A percentile compares a stretch with the other conserved stretches of the same genome.
Evolutionary conservation across 2,329 filamentous ascomycete genomes (phyloP).

Genomic region (Xylariaceae sp.): DNA sequence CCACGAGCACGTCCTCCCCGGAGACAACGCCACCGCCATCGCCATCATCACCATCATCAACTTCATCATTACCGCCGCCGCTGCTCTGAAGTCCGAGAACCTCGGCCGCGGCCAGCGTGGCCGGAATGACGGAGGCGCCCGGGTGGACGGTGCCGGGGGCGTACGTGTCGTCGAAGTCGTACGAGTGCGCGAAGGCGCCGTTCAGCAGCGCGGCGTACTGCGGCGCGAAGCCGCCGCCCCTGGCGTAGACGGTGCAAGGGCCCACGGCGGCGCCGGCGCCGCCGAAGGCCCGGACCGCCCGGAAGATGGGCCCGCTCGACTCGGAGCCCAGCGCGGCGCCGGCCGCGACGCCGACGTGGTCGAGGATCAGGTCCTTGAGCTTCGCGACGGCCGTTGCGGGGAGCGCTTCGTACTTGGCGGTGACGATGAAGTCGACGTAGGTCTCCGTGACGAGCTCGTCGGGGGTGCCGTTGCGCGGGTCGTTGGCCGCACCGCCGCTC

Average conservation of each 20-base stretch:
- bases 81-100: too few species aligned
- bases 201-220: slow-evolving; percentile 34
- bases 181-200: slow-evolving; percentile 32
- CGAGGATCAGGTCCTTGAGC: slow-evolving; percentile 17
- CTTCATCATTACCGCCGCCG: too few species aligned
- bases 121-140: slow-evolving; percentile 31
- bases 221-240: slow-evolving; percentile 24
- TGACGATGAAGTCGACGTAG: slow-evolving; percentile 10
- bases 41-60: too few species aligned
- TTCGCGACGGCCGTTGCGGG: slow-evolving; percentile 8
- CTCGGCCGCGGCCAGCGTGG: slow-evolving; percentile 23
- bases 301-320: slow-evolving; percentile 20
- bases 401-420: slow-evolving; percentile 11
- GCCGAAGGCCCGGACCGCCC: slow-evolving; percentile 26
- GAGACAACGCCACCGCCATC: slow-evolving; percentile 20
- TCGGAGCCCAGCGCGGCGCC: slow-evolving; percentile 16
- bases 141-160: slow-evolving; percentile 32
- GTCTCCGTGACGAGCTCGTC: slow-evolving; percentile 1
- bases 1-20: slow-evolving; percentile 23
- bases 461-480: slow-evolving; percentile 8
- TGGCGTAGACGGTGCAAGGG: slow-evolving; percentile 26
- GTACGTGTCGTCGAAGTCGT: slow-evolving; percentile 39
- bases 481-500: not conserved
- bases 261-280: not conserved
- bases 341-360: slow-evolving; percentile 18